A percentile compares a stretch with the other conserved stretches of the same genome.
These are phyloP conservation scores for Zymoseptoria passerinii DNA, from an alignment of 2,329 filamentous ascomycete species.

Conservation along the genomic window DNA sequence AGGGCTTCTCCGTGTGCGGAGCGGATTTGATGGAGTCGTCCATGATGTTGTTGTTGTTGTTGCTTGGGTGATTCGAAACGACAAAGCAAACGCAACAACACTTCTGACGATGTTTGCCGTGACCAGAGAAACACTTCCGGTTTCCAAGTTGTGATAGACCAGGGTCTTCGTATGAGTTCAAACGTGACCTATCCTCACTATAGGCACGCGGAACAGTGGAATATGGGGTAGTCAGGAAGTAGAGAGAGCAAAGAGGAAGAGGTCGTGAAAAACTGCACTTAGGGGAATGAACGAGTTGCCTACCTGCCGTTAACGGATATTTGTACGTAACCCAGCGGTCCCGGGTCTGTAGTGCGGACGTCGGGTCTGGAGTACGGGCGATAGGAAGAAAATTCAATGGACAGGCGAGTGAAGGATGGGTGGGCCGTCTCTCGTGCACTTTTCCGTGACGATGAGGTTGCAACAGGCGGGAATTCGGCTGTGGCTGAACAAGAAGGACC, in stretches of 20 bases:
- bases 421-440: not conserved
- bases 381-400: not conserved
- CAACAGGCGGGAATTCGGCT: not conserved
- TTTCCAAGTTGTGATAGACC: not conserved
- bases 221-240: not conserved
- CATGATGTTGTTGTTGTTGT: not conserved
- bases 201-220: not conserved
- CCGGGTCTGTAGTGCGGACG: not conserved
- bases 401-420: not conserved
- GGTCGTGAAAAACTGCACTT: slow-evolving; percentile 1
- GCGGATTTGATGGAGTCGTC: not conserved
- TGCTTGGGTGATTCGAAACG: not conserved
- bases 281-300: not conserved
- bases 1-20: not conserved
- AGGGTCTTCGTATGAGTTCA: not conserved
- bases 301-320: slow-evolving; percentile 1
- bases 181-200: not conserved
- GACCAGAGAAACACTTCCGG: not conserved
- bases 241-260: not conserved
- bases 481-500: not conserved
- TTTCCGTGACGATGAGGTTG: not conserved
- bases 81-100: not conserved
- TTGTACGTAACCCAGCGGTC: not conserved
- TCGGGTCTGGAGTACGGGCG: not conserved
- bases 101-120: not conserved